phyloP scores from a whole-genome alignment of 2,329 filamentous ascomycete species.

The Septoria linicola region DNA sequence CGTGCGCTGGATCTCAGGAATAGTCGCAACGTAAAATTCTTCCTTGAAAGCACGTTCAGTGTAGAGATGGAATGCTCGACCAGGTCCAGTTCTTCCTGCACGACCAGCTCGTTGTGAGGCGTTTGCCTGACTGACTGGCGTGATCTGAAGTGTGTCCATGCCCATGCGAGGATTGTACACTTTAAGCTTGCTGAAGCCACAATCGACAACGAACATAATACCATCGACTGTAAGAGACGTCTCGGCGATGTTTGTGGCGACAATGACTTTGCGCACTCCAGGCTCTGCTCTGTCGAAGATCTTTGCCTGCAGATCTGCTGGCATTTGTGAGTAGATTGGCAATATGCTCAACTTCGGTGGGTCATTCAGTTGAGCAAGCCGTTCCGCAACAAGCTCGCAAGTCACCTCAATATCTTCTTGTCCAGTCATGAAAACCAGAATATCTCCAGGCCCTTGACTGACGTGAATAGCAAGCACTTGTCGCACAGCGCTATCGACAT shows the following conservation, averaged over 20 bases:
- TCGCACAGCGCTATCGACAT: slow-evolving; percentile 94
- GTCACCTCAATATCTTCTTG: slow-evolving; percentile 98
- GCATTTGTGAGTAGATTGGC: slow-evolving; percentile 99
- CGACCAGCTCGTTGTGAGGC: slow-evolving; percentile 89
- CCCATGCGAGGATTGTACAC: slow-evolving; percentile 99
- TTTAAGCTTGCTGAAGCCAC: slow-evolving; percentile 94
- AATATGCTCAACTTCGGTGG: slow-evolving; percentile 91
- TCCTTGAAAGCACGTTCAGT: slow-evolving; percentile 95
- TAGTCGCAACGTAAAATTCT: slow-evolving; percentile 93
- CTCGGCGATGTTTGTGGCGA: slow-evolving; percentile 97
- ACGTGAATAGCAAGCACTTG: slow-evolving; percentile 95
- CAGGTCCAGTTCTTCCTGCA: slow-evolving; percentile 89
- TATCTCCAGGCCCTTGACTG: slow-evolving; percentile 88
- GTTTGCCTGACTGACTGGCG: slow-evolving; percentile 95
- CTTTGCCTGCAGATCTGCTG: slow-evolving; percentile 92
- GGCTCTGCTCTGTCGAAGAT: slow-evolving; percentile 91
- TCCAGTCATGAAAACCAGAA: slow-evolving; percentile 98
- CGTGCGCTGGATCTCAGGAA: slow-evolving; percentile 95
- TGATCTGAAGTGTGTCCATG: slow-evolving; percentile 98
- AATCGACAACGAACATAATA: slow-evolving; percentile 98
- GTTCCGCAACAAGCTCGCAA: slow-evolving; percentile 86
- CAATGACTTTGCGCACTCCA: slow-evolving; percentile 93
- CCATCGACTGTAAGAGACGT: slow-evolving; percentile 97
- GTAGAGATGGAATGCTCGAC: slow-evolving; percentile 90
- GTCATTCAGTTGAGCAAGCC: slow-evolving; percentile 85